Evolutionary conservation across 2,329 filamentous ascomycete species (phyloP), one percentile per base, ranked within the genome.

Genomic region (Arthrinium puccinioides): DNA sequence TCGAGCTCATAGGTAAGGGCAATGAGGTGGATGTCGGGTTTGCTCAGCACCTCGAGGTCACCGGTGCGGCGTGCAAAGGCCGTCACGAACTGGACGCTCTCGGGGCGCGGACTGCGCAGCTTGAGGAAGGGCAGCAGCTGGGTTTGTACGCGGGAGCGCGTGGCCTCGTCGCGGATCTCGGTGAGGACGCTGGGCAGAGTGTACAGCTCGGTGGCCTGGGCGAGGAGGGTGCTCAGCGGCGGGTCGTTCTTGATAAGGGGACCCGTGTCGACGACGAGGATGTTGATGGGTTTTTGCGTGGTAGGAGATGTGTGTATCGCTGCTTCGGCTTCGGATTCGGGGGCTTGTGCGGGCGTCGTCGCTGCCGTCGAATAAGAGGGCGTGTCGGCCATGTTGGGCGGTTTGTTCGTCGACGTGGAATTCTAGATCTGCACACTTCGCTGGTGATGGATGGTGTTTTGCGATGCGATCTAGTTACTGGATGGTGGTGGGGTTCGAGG

Each of bases 1-100:
- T 97, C 90, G n/a, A 97, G 59, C 58, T 98, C 92, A 59, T 97
- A 97, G 1, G 87, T 84, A 39, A 98, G 67, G 8, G 90, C 92
- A 53, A 97, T 68, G 27, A 98, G 74, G 49, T 94, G 84, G 43
- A 97, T 68, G 78, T 98, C 92, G 2, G 88, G 84, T 55, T 75
- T 79, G 63, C 89, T 96, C 41, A 98, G 67, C 1, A 96, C 90
- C 9, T 84, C 77, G 44, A 89, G 72, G 59, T 98, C 92, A 38
- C 92, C 92, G 1, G 92, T 97, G 57, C 80, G 84, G 38, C 86
- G 77, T 30, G 92, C 86, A 66, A 97, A 97, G 40, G 86, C 84
- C 33, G 78, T 79, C 4, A 96, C 76, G 42, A 90, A 73, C 53
- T 82, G 83, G 46, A 96, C 64, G 49, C 87, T 96, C 32, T 80